Base-by-base conservation (phyloP, 352 stramenopile genomes). In the Paralagenidium karlingii region DNA sequence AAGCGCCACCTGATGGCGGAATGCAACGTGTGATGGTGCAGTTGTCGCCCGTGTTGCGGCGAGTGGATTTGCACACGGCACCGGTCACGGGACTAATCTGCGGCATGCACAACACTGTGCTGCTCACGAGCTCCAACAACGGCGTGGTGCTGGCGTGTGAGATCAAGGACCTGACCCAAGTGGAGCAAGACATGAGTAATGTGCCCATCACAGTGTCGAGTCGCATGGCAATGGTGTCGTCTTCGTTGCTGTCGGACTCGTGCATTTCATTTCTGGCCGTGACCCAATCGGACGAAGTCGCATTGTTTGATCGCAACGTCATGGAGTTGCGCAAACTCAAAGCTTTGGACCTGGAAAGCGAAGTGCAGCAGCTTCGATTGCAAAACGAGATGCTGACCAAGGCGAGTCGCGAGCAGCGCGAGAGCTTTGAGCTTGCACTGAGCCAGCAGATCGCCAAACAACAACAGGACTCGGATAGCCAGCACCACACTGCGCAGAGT, bases 301-400 rank as follows among this genome's bases (percentile, higher is more conserved):
- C 59, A 12, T 24, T 79, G 18, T 82, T 68, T 26, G 68, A 81
- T 34, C 64, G 65, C 19, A 81, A 45, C 38, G 58, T 58, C 9
- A 53, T 82, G 2, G 64, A 80, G 24, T 40, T 82, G 10, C 51
- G 49, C 10, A 58, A 63, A 13, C 45, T 87, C 0, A 68, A 62
- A 33, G 24, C 63, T 8, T 61, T 83, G 46, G 69, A 87, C 16
- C 24, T 84, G 9, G 73, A 83, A 16, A 53, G 49, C 2, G 73
- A 87, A 15, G 34, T 78, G 31, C 63, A 81, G 43, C 73, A 87
- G 31, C 48, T 80, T 16, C 77, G 71, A 25, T 55, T 82, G 8
- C 69, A 84, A 40, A 84, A 82, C 30, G 73, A 87, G 18, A 65
- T 84, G 52, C 45, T 84, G 3, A 58, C 22, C 16, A 63, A 76